Conservation (phyloP, 148 eudicot species). For the Arctostaphylos glauca region DNA sequence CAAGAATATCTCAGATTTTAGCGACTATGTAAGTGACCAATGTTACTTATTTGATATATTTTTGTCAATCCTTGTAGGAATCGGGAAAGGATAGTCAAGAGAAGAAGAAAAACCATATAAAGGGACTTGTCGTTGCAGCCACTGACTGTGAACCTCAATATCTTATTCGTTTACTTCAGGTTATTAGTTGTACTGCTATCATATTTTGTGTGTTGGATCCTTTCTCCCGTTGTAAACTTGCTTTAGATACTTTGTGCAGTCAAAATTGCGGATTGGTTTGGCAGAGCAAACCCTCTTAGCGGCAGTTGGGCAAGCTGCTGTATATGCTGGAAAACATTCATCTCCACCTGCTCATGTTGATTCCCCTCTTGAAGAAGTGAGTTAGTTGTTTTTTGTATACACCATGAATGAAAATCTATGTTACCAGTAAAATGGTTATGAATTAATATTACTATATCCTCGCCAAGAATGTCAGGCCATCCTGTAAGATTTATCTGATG, state of each 20-base stretch:
- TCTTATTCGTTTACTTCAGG: constrained; percentile 93
- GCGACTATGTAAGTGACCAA: not conserved
- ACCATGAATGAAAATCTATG: not conserved
- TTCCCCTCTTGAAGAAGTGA: constrained; percentile 77
- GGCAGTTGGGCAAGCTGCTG: constrained; percentile 90
- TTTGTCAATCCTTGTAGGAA: constrained; percentile 37
- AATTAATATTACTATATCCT: not conserved
- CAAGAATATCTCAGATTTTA: not conserved
- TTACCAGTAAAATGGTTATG: not conserved
- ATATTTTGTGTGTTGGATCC: not conserved
- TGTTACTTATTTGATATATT: not conserved
- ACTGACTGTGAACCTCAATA: constrained; percentile 93
- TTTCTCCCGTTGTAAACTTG: constrained; percentile 15
- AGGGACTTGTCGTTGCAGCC: constrained; percentile 83
- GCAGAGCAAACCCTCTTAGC: constrained; percentile 91
- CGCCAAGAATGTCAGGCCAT: not conserved
- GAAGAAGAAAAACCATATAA: constrained; percentile 83
- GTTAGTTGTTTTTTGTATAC: constrained; percentile 11
- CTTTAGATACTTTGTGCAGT: constrained; percentile 39
- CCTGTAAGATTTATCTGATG: not conserved
- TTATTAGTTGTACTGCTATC: constrained; percentile 10
- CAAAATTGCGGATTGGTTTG: constrained; percentile 86
- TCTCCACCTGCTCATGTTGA: constrained; percentile 53
- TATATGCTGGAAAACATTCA: constrained; percentile 66
- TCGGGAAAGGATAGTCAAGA: constrained; percentile 93